These are phyloP conservation scores for Lentinula aciculospora DNA, from an alignment of 768 basidiomycete genomes.

Conservation along the genomic window DNA sequence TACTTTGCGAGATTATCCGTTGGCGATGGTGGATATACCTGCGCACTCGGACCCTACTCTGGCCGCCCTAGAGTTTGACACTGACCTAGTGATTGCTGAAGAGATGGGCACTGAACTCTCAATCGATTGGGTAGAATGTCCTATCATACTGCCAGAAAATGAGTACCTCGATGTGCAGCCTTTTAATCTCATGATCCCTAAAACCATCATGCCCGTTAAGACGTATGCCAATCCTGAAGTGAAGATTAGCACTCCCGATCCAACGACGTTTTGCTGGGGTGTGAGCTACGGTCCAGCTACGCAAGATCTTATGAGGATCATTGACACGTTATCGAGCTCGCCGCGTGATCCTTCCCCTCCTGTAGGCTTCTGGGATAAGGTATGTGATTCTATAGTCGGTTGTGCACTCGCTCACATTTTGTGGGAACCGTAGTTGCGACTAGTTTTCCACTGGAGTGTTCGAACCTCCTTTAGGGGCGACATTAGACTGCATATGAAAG, in stretches of 20 bases:
- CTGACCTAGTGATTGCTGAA: constrained; percentile 82
- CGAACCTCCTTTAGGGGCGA: constrained; percentile 62
- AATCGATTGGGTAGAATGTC: constrained; percentile 67
- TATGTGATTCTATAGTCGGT: constrained; percentile 21
- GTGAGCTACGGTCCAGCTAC: constrained; percentile 82
- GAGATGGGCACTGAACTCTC: constrained; percentile 70
- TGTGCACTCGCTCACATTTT: not conserved
- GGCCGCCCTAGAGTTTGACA: constrained; percentile 58
- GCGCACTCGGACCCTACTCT: constrained; percentile 28
- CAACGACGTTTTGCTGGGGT: constrained; percentile 83
- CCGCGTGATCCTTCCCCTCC: constrained; percentile 78
- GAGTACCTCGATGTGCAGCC: constrained; percentile 45
- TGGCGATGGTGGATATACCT: constrained; percentile 78
- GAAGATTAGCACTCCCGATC: constrained; percentile 53
- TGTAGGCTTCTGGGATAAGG: constrained; percentile 96
- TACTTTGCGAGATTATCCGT: constrained; percentile 80
- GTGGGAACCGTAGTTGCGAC: constrained; percentile 44
- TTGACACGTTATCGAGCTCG: constrained; percentile 76
- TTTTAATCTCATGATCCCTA: constrained; percentile 65
- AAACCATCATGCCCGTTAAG: constrained; percentile 95
- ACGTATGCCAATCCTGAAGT: constrained; percentile 78
- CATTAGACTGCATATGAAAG: constrained; percentile 83
- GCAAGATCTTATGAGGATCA: constrained; percentile 77
- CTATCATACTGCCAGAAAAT: constrained; percentile 51
- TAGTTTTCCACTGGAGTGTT: constrained; percentile 82